These are phyloP conservation scores for Amanita pallidorosea DNA, from an alignment of 768 basidiomycete species.

Conservation along the genomic window DNA sequence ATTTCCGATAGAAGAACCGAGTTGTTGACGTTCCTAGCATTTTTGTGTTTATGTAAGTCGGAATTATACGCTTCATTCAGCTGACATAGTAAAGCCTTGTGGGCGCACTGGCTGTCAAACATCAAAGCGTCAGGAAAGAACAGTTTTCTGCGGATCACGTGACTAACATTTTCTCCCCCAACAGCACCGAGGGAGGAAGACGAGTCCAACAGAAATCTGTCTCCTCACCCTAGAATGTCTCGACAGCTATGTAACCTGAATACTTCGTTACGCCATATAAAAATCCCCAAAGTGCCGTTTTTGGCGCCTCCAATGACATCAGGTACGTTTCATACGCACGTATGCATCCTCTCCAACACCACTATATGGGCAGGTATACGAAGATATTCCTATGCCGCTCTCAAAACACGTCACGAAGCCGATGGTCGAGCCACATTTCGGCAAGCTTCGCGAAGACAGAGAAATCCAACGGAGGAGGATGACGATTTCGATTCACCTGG, in stretches of 20 bases:
- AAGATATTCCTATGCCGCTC: conserved; percentile 19
- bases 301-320: conserved; percentile 11
- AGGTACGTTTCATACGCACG: conserved; percentile 2
- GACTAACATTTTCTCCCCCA: not conserved
- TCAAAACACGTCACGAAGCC: conserved; percentile 13
- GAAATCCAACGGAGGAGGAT: conserved; percentile 3
- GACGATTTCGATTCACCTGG: conserved; percentile 4
- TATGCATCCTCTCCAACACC: not conserved
- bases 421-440: conserved; percentile 1
- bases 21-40: too few relatives aligned
- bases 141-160: too few relatives aligned
- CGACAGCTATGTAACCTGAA: conserved; percentile 16
- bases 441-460: conserved; percentile 5
- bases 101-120: too few relatives aligned
- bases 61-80: too few relatives aligned
- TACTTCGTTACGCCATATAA: conserved; percentile 13
- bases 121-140: too few relatives aligned
- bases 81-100: too few relatives aligned
- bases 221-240: conserved; percentile 15
- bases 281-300: conserved; percentile 3
- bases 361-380: conserved; percentile 12
- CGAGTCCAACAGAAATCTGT: not conserved
- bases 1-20: not conserved
- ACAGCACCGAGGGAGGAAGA: not conserved
- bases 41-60: too few relatives aligned